phyloP scores from a whole-genome alignment of 176 grass and related monocot genomes.

The Triticum timopheevii region DNA sequence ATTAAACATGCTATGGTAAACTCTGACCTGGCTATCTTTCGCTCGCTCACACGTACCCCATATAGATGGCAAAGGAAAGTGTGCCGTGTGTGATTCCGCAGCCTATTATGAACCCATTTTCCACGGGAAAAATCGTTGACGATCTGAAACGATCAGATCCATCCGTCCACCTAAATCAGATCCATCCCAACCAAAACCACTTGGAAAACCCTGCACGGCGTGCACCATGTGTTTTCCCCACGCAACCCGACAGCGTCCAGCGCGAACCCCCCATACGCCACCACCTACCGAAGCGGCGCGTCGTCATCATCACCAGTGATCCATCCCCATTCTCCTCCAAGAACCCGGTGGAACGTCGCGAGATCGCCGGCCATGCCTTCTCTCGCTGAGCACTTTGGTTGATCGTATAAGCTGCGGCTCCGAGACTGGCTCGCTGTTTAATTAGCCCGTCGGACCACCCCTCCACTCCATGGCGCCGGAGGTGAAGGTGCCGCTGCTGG shows the following conservation, averaged over 20 bases:
- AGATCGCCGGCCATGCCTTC: background rate
- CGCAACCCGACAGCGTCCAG: background rate
- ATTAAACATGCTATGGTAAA: too few relatives aligned
- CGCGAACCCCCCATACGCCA: background rate
- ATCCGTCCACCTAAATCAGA: background rate
- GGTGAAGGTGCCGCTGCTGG: constrained; percentile 40
- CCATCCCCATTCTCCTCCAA: background rate
- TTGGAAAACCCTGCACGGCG: background rate
- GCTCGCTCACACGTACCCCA: too few relatives aligned
- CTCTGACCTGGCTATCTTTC: too few relatives aligned
- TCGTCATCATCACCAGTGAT: background rate
- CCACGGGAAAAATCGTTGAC: background rate
- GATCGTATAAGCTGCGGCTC: background rate
- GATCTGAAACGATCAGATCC: background rate
- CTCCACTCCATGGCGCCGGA: constrained; percentile 19
- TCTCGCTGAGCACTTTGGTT: background rate
- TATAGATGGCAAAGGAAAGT: background rate
- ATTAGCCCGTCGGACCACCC: background rate
- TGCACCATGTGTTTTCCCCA: background rate
- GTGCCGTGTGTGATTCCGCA: background rate
- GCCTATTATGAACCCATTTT: background rate
- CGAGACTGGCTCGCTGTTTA: background rate
- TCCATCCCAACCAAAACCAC: background rate
- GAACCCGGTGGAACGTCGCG: background rate
- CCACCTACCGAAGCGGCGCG: background rate